Conservation (phyloP, 73 alveolate genomes). For the Tetrahymena borealis region DNA sequence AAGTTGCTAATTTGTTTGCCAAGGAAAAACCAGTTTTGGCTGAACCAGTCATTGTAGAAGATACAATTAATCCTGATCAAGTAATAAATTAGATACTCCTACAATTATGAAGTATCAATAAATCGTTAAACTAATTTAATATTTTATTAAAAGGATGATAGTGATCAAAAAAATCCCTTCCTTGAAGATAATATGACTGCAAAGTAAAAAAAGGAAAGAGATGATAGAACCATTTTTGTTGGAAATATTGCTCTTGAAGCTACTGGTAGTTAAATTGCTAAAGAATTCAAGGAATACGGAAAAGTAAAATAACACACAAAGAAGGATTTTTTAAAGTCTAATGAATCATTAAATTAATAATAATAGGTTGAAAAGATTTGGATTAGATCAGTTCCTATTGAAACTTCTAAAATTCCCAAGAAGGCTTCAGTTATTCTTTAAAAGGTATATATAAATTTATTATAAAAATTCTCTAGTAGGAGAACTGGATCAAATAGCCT, state of each 20-base stretch:
- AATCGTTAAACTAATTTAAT: not conserved
- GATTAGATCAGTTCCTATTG: constrained; percentile 61
- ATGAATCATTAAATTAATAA: no score
- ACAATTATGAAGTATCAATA: not conserved
- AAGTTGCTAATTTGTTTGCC: not conserved
- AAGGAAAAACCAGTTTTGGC: not conserved
- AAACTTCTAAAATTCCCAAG: constrained; percentile 30
- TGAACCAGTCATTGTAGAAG: not conserved
- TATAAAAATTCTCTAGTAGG: no score
- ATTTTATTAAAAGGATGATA: not conserved
- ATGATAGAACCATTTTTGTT: constrained; percentile 63
- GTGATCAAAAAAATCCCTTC: not conserved
- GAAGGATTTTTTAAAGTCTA: not conserved
- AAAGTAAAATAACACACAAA: not conserved
- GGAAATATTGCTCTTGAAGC: constrained; percentile 62
- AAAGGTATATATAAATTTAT: constrained; percentile 10
- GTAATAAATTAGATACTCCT: not conserved
- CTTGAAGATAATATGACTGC: not conserved
- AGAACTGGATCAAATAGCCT: no score
- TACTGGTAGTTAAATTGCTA: constrained; percentile 33
- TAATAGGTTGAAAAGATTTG: constrained; percentile 62
- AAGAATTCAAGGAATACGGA: constrained; percentile 55
- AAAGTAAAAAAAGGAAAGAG: constrained; percentile 15
- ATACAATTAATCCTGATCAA: not conserved
- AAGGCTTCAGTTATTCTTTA: constrained; percentile 51